Evolutionary conservation across 164 flowering plant species (phyloP).

Genomic region (Paratinospora sagittata): DNA sequence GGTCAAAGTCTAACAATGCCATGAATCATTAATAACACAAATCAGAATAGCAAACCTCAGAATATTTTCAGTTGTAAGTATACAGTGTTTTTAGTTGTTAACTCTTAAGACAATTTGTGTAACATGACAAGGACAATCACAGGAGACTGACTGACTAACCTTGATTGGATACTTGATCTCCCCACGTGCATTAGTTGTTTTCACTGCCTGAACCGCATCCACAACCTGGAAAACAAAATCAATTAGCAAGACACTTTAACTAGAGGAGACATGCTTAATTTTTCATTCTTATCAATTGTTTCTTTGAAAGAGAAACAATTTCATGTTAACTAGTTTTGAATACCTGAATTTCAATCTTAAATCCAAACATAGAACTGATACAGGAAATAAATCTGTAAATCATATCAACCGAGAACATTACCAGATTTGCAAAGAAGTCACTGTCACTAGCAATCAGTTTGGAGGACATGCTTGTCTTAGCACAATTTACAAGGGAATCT

Average conservation of each 20-base stretch:
- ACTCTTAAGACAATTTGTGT: no score
- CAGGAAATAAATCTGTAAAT: not conserved
- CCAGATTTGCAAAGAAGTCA: constrained; percentile 94
- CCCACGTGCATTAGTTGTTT: constrained; percentile 81
- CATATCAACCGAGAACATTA: constrained; percentile 21
- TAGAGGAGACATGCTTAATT: not conserved
- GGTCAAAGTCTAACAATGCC: not conserved
- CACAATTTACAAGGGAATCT: constrained; percentile 87
- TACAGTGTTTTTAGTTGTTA: no score
- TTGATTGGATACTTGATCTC: constrained; percentile 91
- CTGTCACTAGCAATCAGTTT: constrained; percentile 78
- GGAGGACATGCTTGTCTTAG: constrained; percentile 99
- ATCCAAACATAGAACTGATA: not conserved
- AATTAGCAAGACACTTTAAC: not conserved
- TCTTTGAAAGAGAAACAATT: not conserved
- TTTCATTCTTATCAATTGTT: not conserved
- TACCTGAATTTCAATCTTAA: not conserved
- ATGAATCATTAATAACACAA: not conserved
- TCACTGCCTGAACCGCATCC: constrained; percentile 86
- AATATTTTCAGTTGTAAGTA: not conserved
- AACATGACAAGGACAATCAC: not conserved
- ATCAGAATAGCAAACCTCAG: not conserved
- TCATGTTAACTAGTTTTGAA: not conserved
- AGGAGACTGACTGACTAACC: constrained; percentile 35
- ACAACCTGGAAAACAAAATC: constrained; percentile 56